Conservation (phyloP, 805 yeast species). For the Wickerhamomyces kurtzmanii region DNA sequence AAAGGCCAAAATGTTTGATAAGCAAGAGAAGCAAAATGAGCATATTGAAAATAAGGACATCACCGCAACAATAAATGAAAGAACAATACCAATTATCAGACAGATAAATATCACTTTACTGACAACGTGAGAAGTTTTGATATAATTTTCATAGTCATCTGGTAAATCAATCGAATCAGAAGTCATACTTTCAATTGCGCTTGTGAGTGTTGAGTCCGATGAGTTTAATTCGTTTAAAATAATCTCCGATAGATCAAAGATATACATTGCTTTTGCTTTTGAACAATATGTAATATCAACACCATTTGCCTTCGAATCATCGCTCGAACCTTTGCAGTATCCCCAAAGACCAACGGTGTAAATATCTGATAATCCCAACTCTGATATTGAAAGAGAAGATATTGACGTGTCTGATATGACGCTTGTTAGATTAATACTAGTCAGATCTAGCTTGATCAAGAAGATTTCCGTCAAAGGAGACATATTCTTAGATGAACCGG, state of each 20-base stretch:
- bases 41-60: conserved; percentile 33
- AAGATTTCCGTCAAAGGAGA: conserved; percentile 34
- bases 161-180: conserved; percentile 38
- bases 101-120: conserved; percentile 52
- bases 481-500: conserved; percentile 37
- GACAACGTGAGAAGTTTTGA: conserved; percentile 31
- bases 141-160: conserved; percentile 34
- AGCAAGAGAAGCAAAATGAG: conserved; percentile 32
- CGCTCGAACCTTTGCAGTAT: conserved; percentile 38
- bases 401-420: conserved; percentile 8
- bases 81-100: conserved; percentile 36
- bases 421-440: conserved; percentile 18
- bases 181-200: conserved; percentile 10
- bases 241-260: conserved; percentile 40
- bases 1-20: conserved; percentile 34
- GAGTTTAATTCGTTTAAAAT: conserved; percentile 12
- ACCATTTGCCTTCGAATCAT: conserved; percentile 4
- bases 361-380: conserved; percentile 31
- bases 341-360: conserved; percentile 57
- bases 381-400: conserved; percentile 5
- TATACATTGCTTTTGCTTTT: conserved; percentile 42
- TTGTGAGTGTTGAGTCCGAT: too few relatives aligned
- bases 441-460: conserved; percentile 35
- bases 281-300: conserved; percentile 38
- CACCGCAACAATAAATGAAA: conserved; percentile 31